Base-by-base conservation (phyloP, 768 basidiomycete species). In the Agaricus bisporus region DNA sequence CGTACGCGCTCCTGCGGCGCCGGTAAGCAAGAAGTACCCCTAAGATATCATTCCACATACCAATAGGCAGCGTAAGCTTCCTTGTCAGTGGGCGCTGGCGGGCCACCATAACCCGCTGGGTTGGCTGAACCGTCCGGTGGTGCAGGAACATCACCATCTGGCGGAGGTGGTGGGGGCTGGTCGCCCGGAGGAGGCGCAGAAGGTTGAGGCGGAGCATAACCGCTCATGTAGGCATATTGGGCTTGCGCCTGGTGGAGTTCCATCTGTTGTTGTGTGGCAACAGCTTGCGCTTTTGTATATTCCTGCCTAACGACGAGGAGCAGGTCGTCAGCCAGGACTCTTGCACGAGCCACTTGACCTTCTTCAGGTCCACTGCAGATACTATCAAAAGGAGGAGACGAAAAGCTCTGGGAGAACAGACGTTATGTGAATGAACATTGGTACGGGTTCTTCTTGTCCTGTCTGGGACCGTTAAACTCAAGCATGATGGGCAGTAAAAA, bases 341-440 rank as follows among this genome's bases (percentile, higher is more conserved):
- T 91, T 3, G 94, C 95, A 41, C 89, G 83, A 18, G 85, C 85
- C 0, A 95, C 86, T 72, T 93, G 90, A 11, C 79, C 80, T 58
- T 92, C 88, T 32, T 94, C 93, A 11, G 95, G 95, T 3, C 93
- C 94, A 15, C 73, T 73, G 44, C 2, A 22, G 39, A 12, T 18
- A 41, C 44, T 26, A 42, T 50, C 26, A 54, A 52, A 5, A 60
- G 48, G 48, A 10, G 26, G 37, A 44, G 28, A 51, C 32, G 12
- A 39, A 52, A 5, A 57, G 58, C 10, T 14, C n/a, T 14, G 20
- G 7, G n/a, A 50, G 41, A 41, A 79, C 87, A 49, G 60, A 91
- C 90, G 89, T 91, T 59, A 95, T 87, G 61, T 92, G 88, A 60
- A 95, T 90, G 67, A 90, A 91, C 80, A 95, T 83, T 4, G 92